Evolutionary conservation across 2,329 filamentous ascomycete species (phyloP).

Genomic region (Leptographium lundbergii): DNA sequence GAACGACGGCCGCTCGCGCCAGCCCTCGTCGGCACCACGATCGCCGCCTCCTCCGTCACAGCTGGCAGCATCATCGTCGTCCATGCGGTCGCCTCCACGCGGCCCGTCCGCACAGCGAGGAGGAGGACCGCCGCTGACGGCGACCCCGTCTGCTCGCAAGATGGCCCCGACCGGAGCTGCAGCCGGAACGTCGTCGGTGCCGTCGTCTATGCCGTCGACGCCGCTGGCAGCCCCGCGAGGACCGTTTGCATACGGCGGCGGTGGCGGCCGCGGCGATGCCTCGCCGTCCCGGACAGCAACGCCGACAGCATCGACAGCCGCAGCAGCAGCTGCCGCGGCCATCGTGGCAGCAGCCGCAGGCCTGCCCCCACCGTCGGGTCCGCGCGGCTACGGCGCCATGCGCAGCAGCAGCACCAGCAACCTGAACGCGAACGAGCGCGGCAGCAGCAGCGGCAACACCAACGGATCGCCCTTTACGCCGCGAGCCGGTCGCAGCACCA

Average conservation of each 20-base stretch:
- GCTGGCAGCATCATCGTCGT: background rate
- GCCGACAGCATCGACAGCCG: slow-evolving; percentile 20
- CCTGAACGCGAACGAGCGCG: background rate
- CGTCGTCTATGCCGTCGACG: background rate
- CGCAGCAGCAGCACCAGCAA: background rate
- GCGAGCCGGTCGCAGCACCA: slow-evolving; percentile 16
- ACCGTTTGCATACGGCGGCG: background rate
- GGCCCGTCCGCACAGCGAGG: background rate
- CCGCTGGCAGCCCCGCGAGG: background rate
- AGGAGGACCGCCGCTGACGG: background rate
- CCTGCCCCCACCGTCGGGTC: slow-evolving; percentile 8
- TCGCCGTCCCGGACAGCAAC: background rate
- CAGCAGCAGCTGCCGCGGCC: slow-evolving; percentile 18
- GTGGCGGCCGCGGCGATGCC: background rate
- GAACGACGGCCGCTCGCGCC: slow-evolving; percentile 33
- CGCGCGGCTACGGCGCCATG: slow-evolving; percentile 6
- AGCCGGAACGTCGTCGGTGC: background rate
- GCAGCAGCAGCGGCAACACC: background rate
- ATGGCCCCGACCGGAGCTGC: background rate
- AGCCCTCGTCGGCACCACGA: slow-evolving; percentile 29
- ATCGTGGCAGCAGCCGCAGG: background rate
- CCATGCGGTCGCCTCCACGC: background rate
- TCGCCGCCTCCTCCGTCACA: slow-evolving; percentile 14
- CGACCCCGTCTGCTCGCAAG: background rate
- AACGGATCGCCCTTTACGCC: background rate